Conservation (phyloP, 371 early-diverging fungal species). For the Apophysomyces trapeziformis region DNA sequence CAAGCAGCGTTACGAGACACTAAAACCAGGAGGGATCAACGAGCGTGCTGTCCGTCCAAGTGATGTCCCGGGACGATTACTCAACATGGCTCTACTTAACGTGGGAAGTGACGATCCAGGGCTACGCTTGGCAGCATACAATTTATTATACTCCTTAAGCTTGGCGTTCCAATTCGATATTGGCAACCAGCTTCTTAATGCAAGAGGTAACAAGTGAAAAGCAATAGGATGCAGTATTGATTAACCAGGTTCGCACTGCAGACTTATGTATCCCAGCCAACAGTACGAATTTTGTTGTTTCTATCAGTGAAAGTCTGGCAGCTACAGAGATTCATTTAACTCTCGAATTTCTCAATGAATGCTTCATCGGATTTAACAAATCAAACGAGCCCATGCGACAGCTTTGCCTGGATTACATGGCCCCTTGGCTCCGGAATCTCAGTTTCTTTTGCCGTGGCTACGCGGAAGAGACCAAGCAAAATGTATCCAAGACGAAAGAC, state of each 20-base stretch:
- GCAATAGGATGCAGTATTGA: background rate
- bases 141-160: conserved; percentile 80
- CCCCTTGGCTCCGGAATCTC: conserved; percentile 88
- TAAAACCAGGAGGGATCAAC: conserved; percentile 64
- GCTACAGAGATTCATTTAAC: conserved; percentile 80
- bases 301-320: conserved; percentile 82
- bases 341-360: conserved; percentile 87
- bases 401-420: conserved; percentile 86
- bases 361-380: conserved; percentile 80
- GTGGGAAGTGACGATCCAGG: conserved; percentile 79
- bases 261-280: conserved; percentile 91
- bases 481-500: conserved; percentile 69
- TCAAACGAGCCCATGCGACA: conserved; percentile 73
- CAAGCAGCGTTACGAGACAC: conserved; percentile 70
- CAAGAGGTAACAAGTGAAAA: conserved; percentile 55
- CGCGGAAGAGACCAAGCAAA: conserved; percentile 52
- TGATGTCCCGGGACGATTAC: conserved; percentile 89
- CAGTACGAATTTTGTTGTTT: conserved; percentile 79
- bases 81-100: conserved; percentile 91
- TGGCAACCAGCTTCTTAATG: conserved; percentile 81
- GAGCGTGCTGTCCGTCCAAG: conserved; percentile 81
- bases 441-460: conserved; percentile 60
- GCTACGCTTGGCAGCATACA: conserved; percentile 85
- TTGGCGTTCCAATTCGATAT: conserved; percentile 81
- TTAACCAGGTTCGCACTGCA: conserved; percentile 12